A percentile compares a stretch with the other conserved stretches of the same genome.
phyloP scores from a whole-genome alignment of 805 yeast species.

The Candida parachauliodes region DNA sequence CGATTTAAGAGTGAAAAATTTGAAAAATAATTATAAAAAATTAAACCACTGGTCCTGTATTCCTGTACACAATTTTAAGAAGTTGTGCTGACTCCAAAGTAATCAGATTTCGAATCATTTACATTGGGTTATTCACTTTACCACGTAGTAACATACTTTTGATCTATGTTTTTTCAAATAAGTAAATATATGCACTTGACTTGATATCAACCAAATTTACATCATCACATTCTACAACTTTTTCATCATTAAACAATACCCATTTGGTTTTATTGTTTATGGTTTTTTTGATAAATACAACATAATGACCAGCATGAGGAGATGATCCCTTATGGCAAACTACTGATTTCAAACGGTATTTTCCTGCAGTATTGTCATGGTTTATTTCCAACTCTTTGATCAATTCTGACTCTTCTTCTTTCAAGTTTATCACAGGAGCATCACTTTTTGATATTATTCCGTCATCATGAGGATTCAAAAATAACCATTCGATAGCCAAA shows the following conservation, averaged over 20 bases:
- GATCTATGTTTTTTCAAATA: conserved; percentile 26
- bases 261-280: conserved; percentile 44
- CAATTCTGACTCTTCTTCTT: conserved; percentile 16
- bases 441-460: conserved; percentile 43
- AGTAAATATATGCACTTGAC: conserved; percentile 46
- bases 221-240: conserved; percentile 60
- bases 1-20: not conserved
- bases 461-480: conserved; percentile 73
- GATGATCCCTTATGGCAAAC: conserved; percentile 89
- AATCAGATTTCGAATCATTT: not conserved
- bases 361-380: conserved; percentile 12
- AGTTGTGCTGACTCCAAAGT: too few relatives aligned
- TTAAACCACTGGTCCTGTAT: too few relatives aligned
- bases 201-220: conserved; percentile 41
- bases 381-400: conserved; percentile 11
- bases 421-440: conserved; percentile 26
- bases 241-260: conserved; percentile 87
- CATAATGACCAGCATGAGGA: conserved; percentile 91
- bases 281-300: conserved; percentile 58
- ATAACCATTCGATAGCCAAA: conserved; percentile 88
- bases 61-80: not conserved
- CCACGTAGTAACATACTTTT: not conserved
- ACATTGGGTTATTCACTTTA: not conserved
- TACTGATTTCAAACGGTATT: conserved; percentile 56
- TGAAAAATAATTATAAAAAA: not conserved